Conservation (phyloP, 2,329 filamentous ascomycete genomes). For the Zasmidium citrigriseum region DNA sequence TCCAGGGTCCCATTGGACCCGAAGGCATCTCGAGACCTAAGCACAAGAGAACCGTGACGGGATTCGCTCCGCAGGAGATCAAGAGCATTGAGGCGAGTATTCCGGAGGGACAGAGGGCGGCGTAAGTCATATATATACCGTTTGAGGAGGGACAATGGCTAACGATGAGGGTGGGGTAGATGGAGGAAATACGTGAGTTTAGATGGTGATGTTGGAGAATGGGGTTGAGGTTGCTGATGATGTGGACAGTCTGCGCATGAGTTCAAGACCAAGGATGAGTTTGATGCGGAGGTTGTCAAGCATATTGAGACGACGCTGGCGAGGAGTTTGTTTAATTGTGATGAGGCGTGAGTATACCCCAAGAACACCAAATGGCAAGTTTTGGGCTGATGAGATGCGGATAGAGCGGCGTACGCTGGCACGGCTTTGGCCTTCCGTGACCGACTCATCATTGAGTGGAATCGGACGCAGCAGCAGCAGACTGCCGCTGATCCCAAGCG, state of each 20-base stretch:
- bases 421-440: constrained; percentile 91
- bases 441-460: constrained; percentile 92
- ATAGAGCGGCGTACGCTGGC: constrained; percentile 81
- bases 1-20: constrained; percentile 76
- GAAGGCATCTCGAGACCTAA: constrained; percentile 88
- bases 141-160: constrained; percentile 13
- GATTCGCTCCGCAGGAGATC: constrained; percentile 87
- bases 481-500: constrained; percentile 89
- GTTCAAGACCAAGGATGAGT: constrained; percentile 79
- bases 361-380: neutral
- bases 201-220: neutral
- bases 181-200: constrained; percentile 62
- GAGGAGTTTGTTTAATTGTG: constrained; percentile 96
- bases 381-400: constrained; percentile 2
- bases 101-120: constrained; percentile 81
- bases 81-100: constrained; percentile 90
- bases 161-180: constrained; percentile 35
- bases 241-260: constrained; percentile 58
- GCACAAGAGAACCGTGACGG: constrained; percentile 95
- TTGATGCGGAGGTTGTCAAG: constrained; percentile 79
- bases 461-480: constrained; percentile 95
- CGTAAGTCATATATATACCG: constrained; percentile 56
- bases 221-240: constrained; percentile 17
- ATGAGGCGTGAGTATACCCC: constrained; percentile 62
- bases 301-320: constrained; percentile 97